Evolutionary conservation across 257 asterid genomes (phyloP), one percentile per base, ranked within the genome.

Genomic region (Asclepias syriaca): DNA sequence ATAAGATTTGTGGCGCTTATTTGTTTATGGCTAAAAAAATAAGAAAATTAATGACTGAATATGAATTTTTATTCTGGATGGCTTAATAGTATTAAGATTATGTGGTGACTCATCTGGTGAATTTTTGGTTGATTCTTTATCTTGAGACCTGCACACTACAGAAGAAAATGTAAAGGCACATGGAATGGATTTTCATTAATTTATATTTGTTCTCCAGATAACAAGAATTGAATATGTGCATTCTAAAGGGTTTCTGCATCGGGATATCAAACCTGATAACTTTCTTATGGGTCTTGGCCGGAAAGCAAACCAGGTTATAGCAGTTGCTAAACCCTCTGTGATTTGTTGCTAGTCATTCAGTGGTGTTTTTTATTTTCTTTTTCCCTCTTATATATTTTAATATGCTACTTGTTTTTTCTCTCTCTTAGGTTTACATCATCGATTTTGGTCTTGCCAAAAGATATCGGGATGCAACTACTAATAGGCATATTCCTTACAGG

Each of bases 371-470:
- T 51, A 34, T 34, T 34, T 34, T 34, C 6, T 39, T 78, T 40
- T 49, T 43, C 11, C 49, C 24, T 27, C 43, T 51, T 8, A 24
- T 55, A 15, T 6, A 39, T 51, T 63, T 29, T 16, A 21, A n/a
- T 54, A 1, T 49, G 10, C 34, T 14, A 70, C 53, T 58, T 69
- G 54, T 22, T 40, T 6, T 59, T 61, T 18, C 32, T 48, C 32
- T 48, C 43, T 27, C 14, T 79, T 79, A 91, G 97, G 97, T 91
- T 50, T 91, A 89, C 55, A 72, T 87, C 58, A 91, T 91, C 73
- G 96, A 89, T 77, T 91, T 87, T 81, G 97, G 97, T 74, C 96
- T 91, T 80, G 97, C 97, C 71, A 91, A 91, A 82, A 86, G 90
- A 78, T 91, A 89, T 69, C 86, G 95, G 74, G 96, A 89, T 71